phyloP scores from a whole-genome alignment of 2,329 filamentous ascomycete species.

The Colletotrichum caudatum region DNA sequence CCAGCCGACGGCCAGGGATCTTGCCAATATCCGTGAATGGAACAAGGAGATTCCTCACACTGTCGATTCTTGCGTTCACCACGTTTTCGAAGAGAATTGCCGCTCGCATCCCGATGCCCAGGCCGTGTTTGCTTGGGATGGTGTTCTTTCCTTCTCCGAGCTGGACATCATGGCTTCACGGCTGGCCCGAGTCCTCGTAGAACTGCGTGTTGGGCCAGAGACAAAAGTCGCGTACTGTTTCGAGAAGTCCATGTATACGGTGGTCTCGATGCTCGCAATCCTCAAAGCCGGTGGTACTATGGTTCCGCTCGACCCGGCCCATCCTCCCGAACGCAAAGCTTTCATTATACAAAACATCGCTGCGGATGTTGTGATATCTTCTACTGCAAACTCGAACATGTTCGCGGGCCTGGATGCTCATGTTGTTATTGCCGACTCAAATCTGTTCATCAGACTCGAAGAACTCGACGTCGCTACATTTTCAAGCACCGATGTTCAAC shows the following conservation, averaged over 20 bases:
- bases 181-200: conserved; percentile 40
- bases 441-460: conserved; percentile 9
- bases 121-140: conserved; percentile 45
- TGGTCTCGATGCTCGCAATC: conserved; percentile 48
- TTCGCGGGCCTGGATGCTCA: not conserved
- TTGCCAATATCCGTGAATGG: conserved; percentile 12
- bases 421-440: conserved; percentile 3
- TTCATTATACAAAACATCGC: conserved; percentile 14
- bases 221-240: conserved; percentile 47
- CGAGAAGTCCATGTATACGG: conserved; percentile 47
- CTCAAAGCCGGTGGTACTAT: conserved; percentile 51
- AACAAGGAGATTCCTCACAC: not conserved
- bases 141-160: conserved; percentile 41
- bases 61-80: conserved; percentile 19
- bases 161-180: conserved; percentile 41
- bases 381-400: not conserved
- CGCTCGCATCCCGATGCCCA: conserved; percentile 9
- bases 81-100: conserved; percentile 6
- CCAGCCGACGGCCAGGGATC: not conserved
- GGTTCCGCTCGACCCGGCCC: conserved; percentile 47
- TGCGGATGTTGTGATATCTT: conserved; percentile 9
- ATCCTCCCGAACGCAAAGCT: conserved; percentile 30
- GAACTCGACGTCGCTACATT: conserved; percentile 3
- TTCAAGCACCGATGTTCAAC: conserved; percentile 12
- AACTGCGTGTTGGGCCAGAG: conserved; percentile 43